Base-by-base conservation (phyloP, 2,329 filamentous ascomycete genomes). In the Scorias spongiosa region DNA sequence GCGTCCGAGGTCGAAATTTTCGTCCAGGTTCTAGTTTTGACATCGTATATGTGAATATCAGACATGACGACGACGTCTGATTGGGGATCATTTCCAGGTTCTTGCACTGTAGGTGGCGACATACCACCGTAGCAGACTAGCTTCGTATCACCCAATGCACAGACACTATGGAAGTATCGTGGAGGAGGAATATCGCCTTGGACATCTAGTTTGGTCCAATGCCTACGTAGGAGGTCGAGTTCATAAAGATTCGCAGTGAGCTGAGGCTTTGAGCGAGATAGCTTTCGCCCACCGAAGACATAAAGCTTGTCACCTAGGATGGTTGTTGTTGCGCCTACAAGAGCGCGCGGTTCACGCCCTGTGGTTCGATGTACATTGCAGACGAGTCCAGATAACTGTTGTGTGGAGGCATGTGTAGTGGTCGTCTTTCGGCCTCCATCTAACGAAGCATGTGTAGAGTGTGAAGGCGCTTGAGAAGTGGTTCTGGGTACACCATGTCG, bases 121-220 rank as follows among this genome's bases (percentile, higher is more conserved):
- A 98, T 98, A 53, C 91, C 91, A 46, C 91, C 91, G 63, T 96
- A 98, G 64, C 89, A 96, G 2, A 98, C 89, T 61, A 98, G 72
- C 63, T 96, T 98, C 2, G 86, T 89, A 59, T 96, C 91, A 17
- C 91, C 91, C 2, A 98, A 67, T 1, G 85, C 76, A 61, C 91
- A 98, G 62, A 96, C 84, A 50, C 87, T 96, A 67, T 98, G 91
- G 52, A 98, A 98, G 61, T 98, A 98, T 48, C 91, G 77, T 8
- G 91, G 86, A 2, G 87, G 83, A 1, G 91, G 91, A 32, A 93
- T 69, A 55, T 96, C 87, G 39, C 91, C 91, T 26, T 70, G 74
- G 0, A 84, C 80, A 43, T 93, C 84, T 18, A 96, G 62, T 60
- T 88, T 95, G 10, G 81, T 86, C 91, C 91, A 98, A 63, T 96